Evolutionary conservation across 345 rosid genomes (phyloP), one percentile per base, ranked within the genome.

Genomic region (Eucalyptus marginata): DNA sequence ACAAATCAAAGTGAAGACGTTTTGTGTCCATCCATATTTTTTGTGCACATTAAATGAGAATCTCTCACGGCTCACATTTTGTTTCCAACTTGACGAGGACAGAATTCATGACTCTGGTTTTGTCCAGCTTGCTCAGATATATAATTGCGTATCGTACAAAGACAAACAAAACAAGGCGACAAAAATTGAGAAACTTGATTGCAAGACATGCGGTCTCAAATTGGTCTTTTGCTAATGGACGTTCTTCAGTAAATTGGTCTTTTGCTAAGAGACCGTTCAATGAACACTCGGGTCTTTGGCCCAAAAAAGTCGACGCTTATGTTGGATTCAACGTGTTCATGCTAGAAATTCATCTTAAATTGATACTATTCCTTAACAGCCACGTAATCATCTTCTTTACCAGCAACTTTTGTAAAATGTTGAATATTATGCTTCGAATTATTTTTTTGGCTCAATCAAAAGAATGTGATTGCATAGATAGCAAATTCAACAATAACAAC

Each of bases 151-250:
- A 25, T 25, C 64, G n/a, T 10, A 25, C 64, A 25, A 58, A 25
- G 64, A 22, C 64, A 58, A 25, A 58, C n/a, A 12, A 25, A 56
- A 8, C n/a, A 24, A 25, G n/a, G n/a, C n/a, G n/a, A 58, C 64
- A 58, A 58, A 25, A 50, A 50, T 0, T 0, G 52, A 50, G 13
- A 24, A 24, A 22, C 14, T 12, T 59, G 13, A 59, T 1, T 25
- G 52, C 52, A 50, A 50, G 52, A 0, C 52, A 50, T 50, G 7
- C 52, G 18, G 52, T 15, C 52, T 50, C 52, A 50, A 50, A 50
- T 50, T 50, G 52, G 18, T 15, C 18, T 50, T 50, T 50, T 0
- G 52, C 52, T 15, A 50, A 50, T 50, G 52, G 52, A 50, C 18
- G 52, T 50, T 5, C 52, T 50, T 0, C 18, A 50, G 52, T 50